Percentiles rank a stretch among this genome's conserved stretches.
phyloP scores from a whole-genome alignment of 306 rosid species.

The Phaseolus lunatus region DNA sequence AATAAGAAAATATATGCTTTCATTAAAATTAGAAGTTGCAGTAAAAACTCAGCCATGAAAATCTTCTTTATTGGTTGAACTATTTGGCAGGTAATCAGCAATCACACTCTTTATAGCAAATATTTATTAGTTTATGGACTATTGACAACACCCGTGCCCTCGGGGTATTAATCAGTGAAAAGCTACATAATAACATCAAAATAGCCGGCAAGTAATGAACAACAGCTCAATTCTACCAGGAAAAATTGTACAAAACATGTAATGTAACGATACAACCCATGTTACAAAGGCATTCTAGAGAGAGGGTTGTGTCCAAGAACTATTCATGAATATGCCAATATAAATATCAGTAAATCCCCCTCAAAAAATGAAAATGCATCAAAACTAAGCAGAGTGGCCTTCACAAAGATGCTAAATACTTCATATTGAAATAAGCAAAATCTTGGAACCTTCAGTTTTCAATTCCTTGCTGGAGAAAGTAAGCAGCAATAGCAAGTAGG shows the following conservation, averaged over 20 bases:
- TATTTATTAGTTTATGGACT: not conserved
- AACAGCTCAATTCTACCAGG: not conserved
- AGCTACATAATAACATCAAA: not conserved
- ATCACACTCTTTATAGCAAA: not conserved
- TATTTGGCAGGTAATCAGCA: not conserved
- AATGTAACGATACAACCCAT: not conserved
- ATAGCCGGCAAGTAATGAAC: not conserved
- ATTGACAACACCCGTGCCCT: not conserved
- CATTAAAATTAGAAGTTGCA: not conserved
- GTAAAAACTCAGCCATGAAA: not conserved
- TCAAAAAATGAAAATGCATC: slow-evolving; percentile 36
- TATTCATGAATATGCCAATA: slow-evolving; percentile 23
- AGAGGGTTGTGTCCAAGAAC: slow-evolving; percentile 17
- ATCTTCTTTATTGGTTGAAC: not conserved
- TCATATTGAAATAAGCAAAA: slow-evolving; percentile 20
- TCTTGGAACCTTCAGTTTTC: slow-evolving; percentile 36
- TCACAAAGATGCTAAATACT: slow-evolving; percentile 21
- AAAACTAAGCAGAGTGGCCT: slow-evolving; percentile 7
- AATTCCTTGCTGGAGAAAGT: slow-evolving; percentile 57
- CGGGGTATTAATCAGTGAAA: not conserved
- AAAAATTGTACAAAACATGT: slow-evolving; percentile 20
- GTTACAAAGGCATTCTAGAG: slow-evolving; percentile 37
- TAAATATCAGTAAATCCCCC: slow-evolving; percentile 19
- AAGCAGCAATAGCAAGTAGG: slow-evolving; percentile 70
- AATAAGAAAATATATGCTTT: not conserved